Conservation (phyloP, 2,329 filamentous ascomycete genomes). For the Fusarium camptoceras region DNA sequence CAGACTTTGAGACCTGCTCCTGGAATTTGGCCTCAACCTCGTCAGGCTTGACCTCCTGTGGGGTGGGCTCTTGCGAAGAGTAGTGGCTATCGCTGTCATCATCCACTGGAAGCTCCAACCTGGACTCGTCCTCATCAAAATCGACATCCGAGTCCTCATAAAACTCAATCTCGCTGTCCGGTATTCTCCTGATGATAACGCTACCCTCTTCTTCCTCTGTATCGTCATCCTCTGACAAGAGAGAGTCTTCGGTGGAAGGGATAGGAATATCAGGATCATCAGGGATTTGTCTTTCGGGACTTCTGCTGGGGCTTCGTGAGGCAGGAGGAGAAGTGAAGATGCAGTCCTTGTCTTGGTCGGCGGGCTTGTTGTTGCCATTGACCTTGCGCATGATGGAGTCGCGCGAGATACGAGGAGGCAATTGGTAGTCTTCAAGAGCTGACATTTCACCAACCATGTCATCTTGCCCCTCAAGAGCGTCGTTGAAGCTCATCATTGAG, state of each 20-base stretch:
- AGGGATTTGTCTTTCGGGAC: slow-evolving; percentile 65
- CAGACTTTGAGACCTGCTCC: slow-evolving; percentile 54
- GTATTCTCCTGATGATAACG: slow-evolving; percentile 75
- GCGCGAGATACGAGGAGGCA: slow-evolving; percentile 84
- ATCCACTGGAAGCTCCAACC: slow-evolving; percentile 61
- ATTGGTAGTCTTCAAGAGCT: slow-evolving; percentile 70
- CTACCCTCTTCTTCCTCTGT: slow-evolving; percentile 61
- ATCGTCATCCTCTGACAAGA: slow-evolving; percentile 54
- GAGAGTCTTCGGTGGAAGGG: slow-evolving; percentile 82
- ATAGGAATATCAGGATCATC: slow-evolving; percentile 92
- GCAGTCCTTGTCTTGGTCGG: slow-evolving; percentile 71
- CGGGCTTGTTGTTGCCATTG: slow-evolving; percentile 70
- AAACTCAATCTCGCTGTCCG: slow-evolving; percentile 72
- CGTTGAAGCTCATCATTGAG: slow-evolving; percentile 45
- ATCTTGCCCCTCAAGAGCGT: slow-evolving; percentile 66
- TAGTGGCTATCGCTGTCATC: slow-evolving; percentile 56
- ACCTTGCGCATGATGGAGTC: slow-evolving; percentile 94
- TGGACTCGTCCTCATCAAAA: slow-evolving; percentile 70
- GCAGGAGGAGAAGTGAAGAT: slow-evolving; percentile 72
- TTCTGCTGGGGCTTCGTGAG: slow-evolving; percentile 58
- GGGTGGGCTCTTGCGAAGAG: slow-evolving; percentile 46
- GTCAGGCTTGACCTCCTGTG: slow-evolving; percentile 39
- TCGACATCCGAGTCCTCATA: slow-evolving; percentile 60
- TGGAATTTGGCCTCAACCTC: slow-evolving; percentile 29
- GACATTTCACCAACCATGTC: slow-evolving; percentile 71